Evolutionary conservation across 2,329 filamentous ascomycete genomes (phyloP), one percentile per base, ranked within the genome.

Genomic region (Aspergillus latus): DNA sequence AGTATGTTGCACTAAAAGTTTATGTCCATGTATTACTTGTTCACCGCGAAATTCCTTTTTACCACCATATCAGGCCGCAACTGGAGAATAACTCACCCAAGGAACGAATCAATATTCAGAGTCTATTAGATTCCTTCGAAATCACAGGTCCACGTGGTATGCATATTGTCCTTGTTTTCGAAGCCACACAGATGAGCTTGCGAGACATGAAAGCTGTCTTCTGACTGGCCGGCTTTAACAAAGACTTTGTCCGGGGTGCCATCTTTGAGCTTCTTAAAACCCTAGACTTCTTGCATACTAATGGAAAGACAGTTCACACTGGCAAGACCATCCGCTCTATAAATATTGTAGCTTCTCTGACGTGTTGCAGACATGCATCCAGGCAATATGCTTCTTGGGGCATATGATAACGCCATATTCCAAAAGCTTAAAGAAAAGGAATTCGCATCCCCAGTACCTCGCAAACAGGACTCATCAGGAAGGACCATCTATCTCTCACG

Each of bases 381-480:
- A 1, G 64, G 64, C 2, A 75, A 75, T 36, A 59, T 76, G 48
- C 63, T 75, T 10, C 53, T 72, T 0, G 62, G 60, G 2, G 52
- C 66, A 21, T 60, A 64, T 8, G 69, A 75, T 45, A 62, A 66
- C 6, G 57, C 58, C 8, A 30, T 70, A 4, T 50, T 76, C 2
- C 40, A 49, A 43, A 46, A 48, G 0, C 66, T 74, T 15, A 68
- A 72, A 55, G 55, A 68, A 36, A 61, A 50, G 3, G 72, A 74
- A 56, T 59, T 58, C 15, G 55, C 30, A 10, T 58, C 52, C 57
- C 72, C 58, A 49, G 63, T 66, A 2, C 69, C 76, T 3, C 66
- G 77, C 4, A 81, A 81, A 53, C 44, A 64, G 13, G 40, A 75
- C 1, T 62, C 59, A 7, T 66, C 68, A 21, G 60, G 60, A n/a